Base-by-base conservation (phyloP, 2,329 filamentous ascomycete genomes). In the Aspergillus vadensis region DNA sequence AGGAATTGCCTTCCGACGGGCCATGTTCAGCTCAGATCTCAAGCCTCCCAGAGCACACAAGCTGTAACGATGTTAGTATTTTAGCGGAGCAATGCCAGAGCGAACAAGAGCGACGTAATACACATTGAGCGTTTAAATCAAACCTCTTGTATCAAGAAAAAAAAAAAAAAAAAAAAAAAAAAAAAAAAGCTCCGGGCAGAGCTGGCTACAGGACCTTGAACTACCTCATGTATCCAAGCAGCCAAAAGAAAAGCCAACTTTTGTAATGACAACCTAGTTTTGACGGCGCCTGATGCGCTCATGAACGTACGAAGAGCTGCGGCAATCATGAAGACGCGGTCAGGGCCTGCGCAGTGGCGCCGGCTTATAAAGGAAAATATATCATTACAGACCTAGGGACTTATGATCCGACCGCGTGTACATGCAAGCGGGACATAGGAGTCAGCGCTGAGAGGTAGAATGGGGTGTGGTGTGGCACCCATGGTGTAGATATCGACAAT, bases 281-380 rank as follows among this genome's bases (percentile, higher is more conserved):
- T 84, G 36, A 91, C 86, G 2, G 85, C 85, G 19, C 87, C 87
- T 36, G 86, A 86, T 7, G 87, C 88, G 65, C 88, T 87, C 0
- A 87, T 88, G 8, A 91, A 71, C 0, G 86, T 84, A 30, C 82
- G 82, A 3, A 36, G 10, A 36, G 32, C 12, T 12, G 32, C 32
- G 2, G 82, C 79, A 30, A 89, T 82, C 49, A 90, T 36, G 5
- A 36, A 12, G 80, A 41, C 82, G 74, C 17, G 72, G 32, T 71
- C 52, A 90, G 77, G 5, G 72, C 77, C 0, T 84, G 83, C 0
- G 86, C 80, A 4, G 90, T 76, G 1, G 86, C 89, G 60, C 87
- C 89, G 0, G 85, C 88, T 82, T 49, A 85, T 85, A 77, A 86
- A 89, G 1, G 83, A 70, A 59, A 86, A 91, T 60, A 86, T 79